These are phyloP conservation scores for Pseudogymnoascus sp. DNA, from an alignment of 2,329 filamentous ascomycete species.

Conservation along the genomic window DNA sequence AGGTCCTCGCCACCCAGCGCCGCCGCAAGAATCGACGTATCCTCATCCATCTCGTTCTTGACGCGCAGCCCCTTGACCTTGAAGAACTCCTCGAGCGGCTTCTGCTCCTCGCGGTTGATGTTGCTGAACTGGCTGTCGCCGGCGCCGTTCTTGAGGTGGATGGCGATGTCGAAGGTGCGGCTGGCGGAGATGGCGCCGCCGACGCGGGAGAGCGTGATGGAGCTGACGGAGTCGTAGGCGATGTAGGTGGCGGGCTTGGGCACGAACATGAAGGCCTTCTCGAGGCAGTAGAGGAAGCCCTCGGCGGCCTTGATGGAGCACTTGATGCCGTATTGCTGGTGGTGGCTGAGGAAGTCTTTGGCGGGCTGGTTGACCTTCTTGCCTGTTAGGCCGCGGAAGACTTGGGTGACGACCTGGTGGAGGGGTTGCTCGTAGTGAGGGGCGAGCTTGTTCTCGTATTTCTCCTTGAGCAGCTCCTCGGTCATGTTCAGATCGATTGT, in stretches of 20 bases:
- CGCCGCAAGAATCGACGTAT: constrained; percentile 62
- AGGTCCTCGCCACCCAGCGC: constrained; percentile 78
- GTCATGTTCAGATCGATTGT: constrained; percentile 95
- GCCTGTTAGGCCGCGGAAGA: constrained; percentile 87
- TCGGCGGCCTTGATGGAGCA: constrained; percentile 99
- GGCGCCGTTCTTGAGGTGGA: constrained; percentile 77
- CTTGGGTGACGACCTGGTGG: constrained; percentile 86
- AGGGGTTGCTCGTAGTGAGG: constrained; percentile 89
- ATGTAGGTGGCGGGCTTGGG: constrained; percentile 98
- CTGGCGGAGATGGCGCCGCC: constrained; percentile 88
- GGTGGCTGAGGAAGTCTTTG: constrained; percentile 87
- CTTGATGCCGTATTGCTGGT: constrained; percentile 91
- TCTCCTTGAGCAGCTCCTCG: constrained; percentile 72
- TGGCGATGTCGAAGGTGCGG: constrained; percentile 94
- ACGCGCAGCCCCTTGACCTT: constrained; percentile 89
- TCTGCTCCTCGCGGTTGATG: constrained; percentile 96
- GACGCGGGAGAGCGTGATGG: constrained; percentile 91
- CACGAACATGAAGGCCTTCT: constrained; percentile 98
- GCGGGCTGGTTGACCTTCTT: constrained; percentile 94
- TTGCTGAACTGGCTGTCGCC: constrained; percentile 96
- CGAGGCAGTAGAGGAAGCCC: constrained; percentile 91
- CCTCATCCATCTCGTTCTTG: constrained; percentile 98
- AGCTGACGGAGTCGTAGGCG: constrained; percentile 83
- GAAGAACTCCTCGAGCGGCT: constrained; percentile 95
- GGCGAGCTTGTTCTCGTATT: constrained; percentile 85